A percentile compares a stretch with the other conserved stretches of the same genome.
These are phyloP conservation scores for Nannochloropsis gaditana DNA, from an alignment of 108 stramenopile species.

Conservation along the genomic window DNA sequence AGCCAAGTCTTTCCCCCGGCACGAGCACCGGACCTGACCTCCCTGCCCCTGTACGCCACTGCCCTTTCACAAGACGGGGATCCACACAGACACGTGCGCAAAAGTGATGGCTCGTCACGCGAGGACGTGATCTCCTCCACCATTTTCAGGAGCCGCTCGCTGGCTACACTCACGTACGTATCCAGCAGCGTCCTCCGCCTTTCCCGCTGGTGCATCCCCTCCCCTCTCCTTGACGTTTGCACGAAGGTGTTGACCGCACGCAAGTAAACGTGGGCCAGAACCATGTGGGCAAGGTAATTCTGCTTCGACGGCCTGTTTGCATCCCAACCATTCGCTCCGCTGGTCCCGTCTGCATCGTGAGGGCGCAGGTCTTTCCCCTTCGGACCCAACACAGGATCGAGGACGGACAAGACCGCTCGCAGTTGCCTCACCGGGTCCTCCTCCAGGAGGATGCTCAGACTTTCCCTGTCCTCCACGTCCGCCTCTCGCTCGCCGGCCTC, in stretches of 20 bases:
- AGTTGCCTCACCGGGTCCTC: neutral
- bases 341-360: too few relatives aligned
- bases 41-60: too few relatives aligned
- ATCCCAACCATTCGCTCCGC: too few relatives aligned
- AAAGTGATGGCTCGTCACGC: too few relatives aligned
- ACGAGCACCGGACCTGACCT: too few relatives aligned
- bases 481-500: neutral
- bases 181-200: neutral
- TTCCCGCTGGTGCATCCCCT: neutral
- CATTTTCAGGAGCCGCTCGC: neutral
- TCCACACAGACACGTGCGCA: too few relatives aligned
- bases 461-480: neutral
- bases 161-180: neutral
- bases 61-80: too few relatives aligned
- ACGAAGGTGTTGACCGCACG: neutral
- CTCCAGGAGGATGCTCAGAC: neutral
- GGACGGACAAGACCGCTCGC: neutral
- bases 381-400: neutral
- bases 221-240: neutral
- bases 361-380: neutral
- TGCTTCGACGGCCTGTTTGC: too few relatives aligned
- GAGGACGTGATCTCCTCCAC: neutral
- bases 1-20: neutral
- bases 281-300: too few relatives aligned
- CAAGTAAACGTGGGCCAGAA: neutral